Evolutionary conservation across 768 basidiomycete genomes (phyloP), one percentile per base, ranked within the genome.

Genomic region (Trametes elegans): DNA sequence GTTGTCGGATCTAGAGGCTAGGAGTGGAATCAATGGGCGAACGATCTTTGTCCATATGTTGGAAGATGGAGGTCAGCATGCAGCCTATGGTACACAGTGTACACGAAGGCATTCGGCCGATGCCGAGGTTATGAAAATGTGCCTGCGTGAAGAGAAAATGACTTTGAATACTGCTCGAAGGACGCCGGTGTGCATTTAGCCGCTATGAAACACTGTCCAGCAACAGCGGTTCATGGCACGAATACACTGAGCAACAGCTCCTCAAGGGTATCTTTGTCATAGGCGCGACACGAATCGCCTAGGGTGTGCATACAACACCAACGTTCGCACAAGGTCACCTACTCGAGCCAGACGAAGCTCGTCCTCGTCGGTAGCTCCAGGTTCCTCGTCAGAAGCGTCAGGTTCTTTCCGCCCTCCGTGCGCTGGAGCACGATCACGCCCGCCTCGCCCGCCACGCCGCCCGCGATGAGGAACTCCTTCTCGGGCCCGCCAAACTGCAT

Each of bases 391-490:
- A 87, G 74, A 55, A 81, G 72, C 43, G 68, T 63, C 36, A 88
- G 67, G 56, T 79, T 74, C 29, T 73, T 68, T 18, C 86, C 85
- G 2, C 77, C 74, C 16, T 82, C 73, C 2, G 75, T 76, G 53
- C 86, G 76, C 67, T 76, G 71, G 60, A 82, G 75, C n/a, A 87
- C 71, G 23, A 77, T 73, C 9, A 85, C 78, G 1, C 87, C 85
- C 2, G 74, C 80, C 21, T 68, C 71, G 16, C 83, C 83, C 4
- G 73, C 76, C 24, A 73, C 70, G 13, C 82, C 84, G 7, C 77
- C 76, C 23, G 83, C 83, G 35, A 85, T 72, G 26, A 87, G 68
- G 62, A 76, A 81, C 26, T 76, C 77, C 43, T 81, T 81, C 41
- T 74, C 74, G 5, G 76, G 74, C 16, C 63, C 70, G 2, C 77